Evolutionary conservation across 305 asterid genomes (phyloP), one percentile per base, ranked within the genome.

Genomic region (Fraxinus nigra): DNA sequence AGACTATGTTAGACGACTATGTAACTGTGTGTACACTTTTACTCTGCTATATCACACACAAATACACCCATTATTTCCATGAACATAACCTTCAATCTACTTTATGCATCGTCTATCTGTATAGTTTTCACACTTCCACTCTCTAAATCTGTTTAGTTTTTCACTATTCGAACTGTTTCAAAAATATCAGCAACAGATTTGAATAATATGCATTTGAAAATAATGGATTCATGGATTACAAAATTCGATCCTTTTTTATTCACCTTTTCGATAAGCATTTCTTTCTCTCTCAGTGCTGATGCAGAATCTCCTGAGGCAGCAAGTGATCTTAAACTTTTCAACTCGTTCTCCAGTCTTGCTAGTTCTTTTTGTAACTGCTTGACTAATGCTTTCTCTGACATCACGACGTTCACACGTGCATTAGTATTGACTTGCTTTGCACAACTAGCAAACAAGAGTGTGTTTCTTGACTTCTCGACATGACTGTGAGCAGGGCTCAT

Each of bases 401-500:
- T 90, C 72, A 94, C 93, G 24, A 92, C 93, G 28, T 96, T 96
- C 54, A 93, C 98, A 22, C 92, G 97, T 28, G 98, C 98, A 7
- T 86, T 96, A 4, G 95, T 93, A 79, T 87, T 84, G 54, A 95
- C 94, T 80, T 92, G 93, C 88, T 96, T 96, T 80, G 99, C 99
- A 18, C 99, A 96, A 80, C 90, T 93, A 8, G 99, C 99, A 69
- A 96, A 96, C 79, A 91, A 85, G 48, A 96, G 95, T 1, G 98
- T 93, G 91, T 96, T 96, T 85, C 94, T 90, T 22, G 99, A 94
- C 82, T 96, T 98, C 90, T 94, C 99, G 5, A 92, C 92, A 28
- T 94, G 97, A 76, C 88, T 78, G 56, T 87, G 98, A 24, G 99
- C 97, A 2, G 98, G 99, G 93, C 99, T 94, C 95, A 96, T 86